Percentiles rank a stretch among this genome's conserved stretches.
Conservation (phyloP, 108 stramenopile species). For the Hondaea fermentalgiana region DNA sequence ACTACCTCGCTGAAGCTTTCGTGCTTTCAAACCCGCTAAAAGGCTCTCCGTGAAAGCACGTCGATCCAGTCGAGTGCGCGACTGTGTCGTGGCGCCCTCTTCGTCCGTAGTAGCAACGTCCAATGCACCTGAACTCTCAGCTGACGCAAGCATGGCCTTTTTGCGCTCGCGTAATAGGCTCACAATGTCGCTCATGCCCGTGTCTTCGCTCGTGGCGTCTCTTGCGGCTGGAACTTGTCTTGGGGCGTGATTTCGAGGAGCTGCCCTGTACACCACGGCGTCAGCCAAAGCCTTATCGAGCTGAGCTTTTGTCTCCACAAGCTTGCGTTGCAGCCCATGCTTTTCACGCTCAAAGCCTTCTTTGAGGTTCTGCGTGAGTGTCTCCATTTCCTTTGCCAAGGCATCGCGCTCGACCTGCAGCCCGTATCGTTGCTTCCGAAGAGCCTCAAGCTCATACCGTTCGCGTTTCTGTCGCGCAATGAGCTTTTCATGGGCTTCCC, state of each 20-base stretch:
- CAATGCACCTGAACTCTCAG: neutral
- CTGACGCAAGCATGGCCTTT: neutral
- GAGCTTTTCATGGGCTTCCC: neutral
- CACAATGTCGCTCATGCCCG: neutral
- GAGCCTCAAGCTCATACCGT: neutral
- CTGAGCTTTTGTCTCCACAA: neutral
- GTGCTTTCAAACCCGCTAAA: neutral
- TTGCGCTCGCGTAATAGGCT: neutral
- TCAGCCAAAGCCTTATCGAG: no score
- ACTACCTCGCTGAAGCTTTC: neutral
- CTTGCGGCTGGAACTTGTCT: neutral
- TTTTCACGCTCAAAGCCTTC: neutral
- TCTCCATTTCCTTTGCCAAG: neutral
- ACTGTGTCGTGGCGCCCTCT: neutral
- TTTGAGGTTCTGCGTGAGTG: neutral
- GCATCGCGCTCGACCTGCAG: neutral
- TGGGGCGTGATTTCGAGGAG: no score
- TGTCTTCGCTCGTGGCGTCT: neutral
- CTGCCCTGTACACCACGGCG: no score
- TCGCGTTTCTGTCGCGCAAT: neutral
- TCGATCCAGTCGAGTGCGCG: neutral
- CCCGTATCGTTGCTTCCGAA: neutral
- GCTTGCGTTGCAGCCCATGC: neutral
- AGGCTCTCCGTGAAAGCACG: neutral
- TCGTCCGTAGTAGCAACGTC: neutral